Base-by-base conservation (phyloP, 768 basidiomycete genomes). In the Boletus eberwhitei region DNA sequence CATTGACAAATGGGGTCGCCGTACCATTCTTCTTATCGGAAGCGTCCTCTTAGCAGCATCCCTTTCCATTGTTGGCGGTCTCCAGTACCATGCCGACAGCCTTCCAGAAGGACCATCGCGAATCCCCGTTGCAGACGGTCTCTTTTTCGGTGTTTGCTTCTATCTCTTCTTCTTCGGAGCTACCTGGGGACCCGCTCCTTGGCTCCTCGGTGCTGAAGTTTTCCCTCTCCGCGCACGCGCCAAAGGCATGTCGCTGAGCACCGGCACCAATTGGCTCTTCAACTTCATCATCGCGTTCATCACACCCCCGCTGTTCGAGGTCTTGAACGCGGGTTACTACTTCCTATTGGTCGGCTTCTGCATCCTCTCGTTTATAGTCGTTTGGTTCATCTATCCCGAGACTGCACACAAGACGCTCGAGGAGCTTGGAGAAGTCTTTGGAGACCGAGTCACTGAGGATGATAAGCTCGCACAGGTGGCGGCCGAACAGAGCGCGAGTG, bases 101-200 rank as follows among this genome's bases (percentile, higher is more conserved):
- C 67, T 79, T 48, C 77, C 75, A 7, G 51, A 63, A 36, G 75
- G 74, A 14, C 35, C 59, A 31, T 54, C 57, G 2, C 64, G 73
- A 11, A 49, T 70, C 22, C 68, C 65, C 4, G 65, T 67, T n/a
- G 70, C 75, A 12, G 60, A 74, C 46, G 73, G 68, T 16, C 69
- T 75, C 52, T 76, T 73, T 32, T 73, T 70, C 51, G 73, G 77
- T 54, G 75, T 82, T 50, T 79, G 79, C 59, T 60, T 80, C n/a
- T 85, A 85, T 63, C 74, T 85, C 22, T 83, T 85, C 64, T 74
- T 83, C 60, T 83, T 77, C 48, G 80, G 79, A 6, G 79, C 78
- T 21, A 78, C 81, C 61, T 81, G 80, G 80, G 81, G 80, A 38
- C 81, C 81, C 0, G 74, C 74, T 21, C 77, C 80, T 2, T 82